These are phyloP conservation scores for Nakazawaea anatomiae DNA, from an alignment of 805 yeast genomes.

Conservation along the genomic window DNA sequence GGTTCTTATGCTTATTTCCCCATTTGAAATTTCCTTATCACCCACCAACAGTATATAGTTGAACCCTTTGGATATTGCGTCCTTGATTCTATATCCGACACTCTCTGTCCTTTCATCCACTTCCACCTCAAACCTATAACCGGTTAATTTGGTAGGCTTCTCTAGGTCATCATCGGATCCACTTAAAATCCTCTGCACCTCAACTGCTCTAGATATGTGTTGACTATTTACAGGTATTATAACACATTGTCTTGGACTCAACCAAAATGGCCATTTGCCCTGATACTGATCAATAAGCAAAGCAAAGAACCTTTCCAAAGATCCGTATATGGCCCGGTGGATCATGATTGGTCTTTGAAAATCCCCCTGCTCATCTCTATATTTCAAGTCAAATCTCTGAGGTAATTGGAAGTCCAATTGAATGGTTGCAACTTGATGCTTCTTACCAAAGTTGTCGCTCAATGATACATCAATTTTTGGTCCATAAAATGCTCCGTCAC, in stretches of 20 bases:
- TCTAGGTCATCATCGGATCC: conserved; percentile 35
- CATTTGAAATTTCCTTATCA: conserved; percentile 65
- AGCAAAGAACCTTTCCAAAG: conserved; percentile 89
- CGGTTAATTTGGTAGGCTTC: conserved; percentile 47
- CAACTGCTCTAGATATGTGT: conserved; percentile 50
- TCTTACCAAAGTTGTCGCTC: conserved; percentile 71
- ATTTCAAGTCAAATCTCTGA: conserved; percentile 69
- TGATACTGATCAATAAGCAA: conserved; percentile 81
- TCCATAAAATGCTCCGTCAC: conserved; percentile 98
- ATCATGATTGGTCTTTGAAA: conserved; percentile 82
- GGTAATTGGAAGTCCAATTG: conserved; percentile 96
- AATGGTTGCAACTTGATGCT: conserved; percentile 92
- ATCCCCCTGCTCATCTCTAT: conserved; percentile 46
- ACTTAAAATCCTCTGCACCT: conserved; percentile 38
- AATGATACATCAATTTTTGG: conserved; percentile 90
- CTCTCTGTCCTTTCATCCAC: conserved; percentile 72
- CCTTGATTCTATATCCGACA: conserved; percentile 73
- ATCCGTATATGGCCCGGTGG: conserved; percentile 94
- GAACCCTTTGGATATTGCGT: conserved; percentile 69
- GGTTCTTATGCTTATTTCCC: conserved; percentile 58
- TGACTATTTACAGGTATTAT: conserved; percentile 71
- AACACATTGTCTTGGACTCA: conserved; percentile 85
- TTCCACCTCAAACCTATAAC: conserved; percentile 65
- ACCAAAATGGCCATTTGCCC: conserved; percentile 98
- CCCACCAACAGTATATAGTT: conserved; percentile 83